Conservation (phyloP, 495 filamentous ascomycete genomes). For the Aspergillus nanangensis region DNA sequence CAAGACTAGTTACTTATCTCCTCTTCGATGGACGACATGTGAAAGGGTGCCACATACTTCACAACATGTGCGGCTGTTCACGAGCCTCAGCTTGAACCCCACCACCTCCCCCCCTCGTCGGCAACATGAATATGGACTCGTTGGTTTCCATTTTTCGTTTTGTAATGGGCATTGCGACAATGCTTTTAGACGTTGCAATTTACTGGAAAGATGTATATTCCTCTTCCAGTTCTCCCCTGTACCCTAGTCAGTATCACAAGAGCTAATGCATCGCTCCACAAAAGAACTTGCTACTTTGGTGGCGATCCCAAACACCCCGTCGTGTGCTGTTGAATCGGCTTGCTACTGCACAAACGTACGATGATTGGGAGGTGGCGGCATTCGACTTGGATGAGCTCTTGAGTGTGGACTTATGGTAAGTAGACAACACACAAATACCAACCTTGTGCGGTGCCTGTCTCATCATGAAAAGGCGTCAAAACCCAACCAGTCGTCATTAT, state of each 20-base stretch:
- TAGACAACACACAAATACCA: neutral
- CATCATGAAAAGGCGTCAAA: slow-evolving; percentile 86
- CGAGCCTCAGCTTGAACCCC: too few species aligned
- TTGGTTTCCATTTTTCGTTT: slow-evolving; percentile 26
- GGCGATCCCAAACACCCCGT: slow-evolving; percentile 34
- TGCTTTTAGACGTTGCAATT: slow-evolving; percentile 57
- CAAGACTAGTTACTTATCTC: too few species aligned
- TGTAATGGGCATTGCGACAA: slow-evolving; percentile 44
- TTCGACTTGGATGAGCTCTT: slow-evolving; percentile 73
- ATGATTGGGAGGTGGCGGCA: slow-evolving; percentile 81
- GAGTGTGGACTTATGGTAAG: slow-evolving; percentile 76
- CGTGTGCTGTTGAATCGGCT: slow-evolving; percentile 38
- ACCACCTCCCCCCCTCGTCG: too few species aligned
- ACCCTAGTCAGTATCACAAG: neutral
- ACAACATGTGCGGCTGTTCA: neutral
- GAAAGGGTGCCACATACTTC: slow-evolving; percentile 17
- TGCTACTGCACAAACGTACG: slow-evolving; percentile 60
- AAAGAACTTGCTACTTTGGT: slow-evolving; percentile 38
- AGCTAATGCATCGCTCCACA: slow-evolving; percentile 6
- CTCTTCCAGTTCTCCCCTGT: too few species aligned
- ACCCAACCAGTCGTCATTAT: slow-evolving; percentile 76
- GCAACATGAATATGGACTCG: slow-evolving; percentile 13
- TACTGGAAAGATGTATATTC: slow-evolving; percentile 61
- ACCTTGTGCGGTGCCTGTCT: neutral
- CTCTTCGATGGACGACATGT: too few species aligned